phyloP scores from a whole-genome alignment of 208 protist species.

The Crithidia expoeki region DNA sequence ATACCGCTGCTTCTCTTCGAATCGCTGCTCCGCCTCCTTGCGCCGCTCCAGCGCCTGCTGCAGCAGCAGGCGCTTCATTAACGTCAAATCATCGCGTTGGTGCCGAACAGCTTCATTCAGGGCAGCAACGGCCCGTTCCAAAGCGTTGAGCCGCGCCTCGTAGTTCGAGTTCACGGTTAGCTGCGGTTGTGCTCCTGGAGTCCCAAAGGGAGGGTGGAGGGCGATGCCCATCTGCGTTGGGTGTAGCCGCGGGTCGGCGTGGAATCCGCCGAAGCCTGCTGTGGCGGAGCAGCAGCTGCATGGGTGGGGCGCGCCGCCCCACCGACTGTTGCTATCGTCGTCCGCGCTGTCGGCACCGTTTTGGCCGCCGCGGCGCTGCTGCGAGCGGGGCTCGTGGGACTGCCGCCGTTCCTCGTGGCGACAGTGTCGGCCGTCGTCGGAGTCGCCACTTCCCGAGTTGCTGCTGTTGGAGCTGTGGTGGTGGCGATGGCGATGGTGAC shows the following conservation, averaged over 20 bases:
- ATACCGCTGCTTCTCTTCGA: slow-evolving; percentile 28
- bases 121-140: slow-evolving; percentile 79
- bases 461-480: not conserved
- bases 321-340: not conserved
- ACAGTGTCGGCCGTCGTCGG: not conserved
- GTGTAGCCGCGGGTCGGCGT: not conserved
- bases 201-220: not conserved
- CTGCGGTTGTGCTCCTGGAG: not conserved
- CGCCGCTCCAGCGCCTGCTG: slow-evolving; percentile 73
- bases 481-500: not conserved
- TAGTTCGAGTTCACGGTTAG: slow-evolving; percentile 9
- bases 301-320: not conserved
- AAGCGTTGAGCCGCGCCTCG: slow-evolving; percentile 53
- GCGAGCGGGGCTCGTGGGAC: not conserved
- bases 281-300: slow-evolving; percentile 8
- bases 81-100: slow-evolving; percentile 85
- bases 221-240: not conserved
- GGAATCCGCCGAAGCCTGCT: not conserved
- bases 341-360: not conserved
- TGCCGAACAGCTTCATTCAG: slow-evolving; percentile 78
- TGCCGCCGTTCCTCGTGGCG: not conserved
- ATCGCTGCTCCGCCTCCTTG: slow-evolving; percentile 52
- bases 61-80: slow-evolving; percentile 86
- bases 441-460: not conserved
- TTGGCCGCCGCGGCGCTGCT: not conserved